Conservation (phyloP, 2,329 filamentous ascomycete genomes). For the Calonectria leucothoes region DNA sequence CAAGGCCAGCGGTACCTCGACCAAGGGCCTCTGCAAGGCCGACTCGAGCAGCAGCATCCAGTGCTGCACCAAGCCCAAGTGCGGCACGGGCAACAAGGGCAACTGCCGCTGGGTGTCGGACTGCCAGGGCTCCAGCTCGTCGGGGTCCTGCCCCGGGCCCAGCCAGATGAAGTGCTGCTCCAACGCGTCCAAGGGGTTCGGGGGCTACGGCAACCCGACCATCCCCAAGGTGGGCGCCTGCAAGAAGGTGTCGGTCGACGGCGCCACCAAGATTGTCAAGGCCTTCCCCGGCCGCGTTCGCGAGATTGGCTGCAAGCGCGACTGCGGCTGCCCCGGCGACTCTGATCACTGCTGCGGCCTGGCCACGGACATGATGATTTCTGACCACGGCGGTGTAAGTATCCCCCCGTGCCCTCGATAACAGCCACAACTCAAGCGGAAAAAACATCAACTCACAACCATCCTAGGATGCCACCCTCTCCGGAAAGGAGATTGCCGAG, state of each 20-base stretch:
- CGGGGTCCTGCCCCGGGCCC: conserved; percentile 53
- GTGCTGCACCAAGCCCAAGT: conserved; percentile 56
- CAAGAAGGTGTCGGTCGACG: conserved; percentile 49
- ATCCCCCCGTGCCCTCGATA: background rate
- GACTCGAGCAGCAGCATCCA: conserved; percentile 51
- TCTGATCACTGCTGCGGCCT: conserved; percentile 53
- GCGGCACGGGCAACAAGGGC: conserved; percentile 44
- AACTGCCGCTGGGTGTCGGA: conserved; percentile 54
- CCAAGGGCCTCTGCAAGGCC: conserved; percentile 51
- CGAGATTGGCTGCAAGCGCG: conserved; percentile 48
- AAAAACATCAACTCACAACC: background rate
- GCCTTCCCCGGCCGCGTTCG: conserved; percentile 50
- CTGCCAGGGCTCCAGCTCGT: conserved; percentile 46
- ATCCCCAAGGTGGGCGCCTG: conserved; percentile 51
- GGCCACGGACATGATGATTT: conserved; percentile 53
- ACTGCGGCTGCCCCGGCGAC: conserved; percentile 46
- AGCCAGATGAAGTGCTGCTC: conserved; percentile 53
- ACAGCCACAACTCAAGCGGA: background rate
- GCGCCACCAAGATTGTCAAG: conserved; percentile 48
- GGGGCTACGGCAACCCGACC: conserved; percentile 47
- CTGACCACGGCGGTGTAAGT: conserved; percentile 52
- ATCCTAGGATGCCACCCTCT: conserved; percentile 47
- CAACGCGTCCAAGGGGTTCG: conserved; percentile 45
- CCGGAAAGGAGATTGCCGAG: conserved; percentile 58
- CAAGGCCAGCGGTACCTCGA: conserved; percentile 50